phyloP scores from a whole-genome alignment of 129 eudicot species.

The Smallanthus sonchifolius region DNA sequence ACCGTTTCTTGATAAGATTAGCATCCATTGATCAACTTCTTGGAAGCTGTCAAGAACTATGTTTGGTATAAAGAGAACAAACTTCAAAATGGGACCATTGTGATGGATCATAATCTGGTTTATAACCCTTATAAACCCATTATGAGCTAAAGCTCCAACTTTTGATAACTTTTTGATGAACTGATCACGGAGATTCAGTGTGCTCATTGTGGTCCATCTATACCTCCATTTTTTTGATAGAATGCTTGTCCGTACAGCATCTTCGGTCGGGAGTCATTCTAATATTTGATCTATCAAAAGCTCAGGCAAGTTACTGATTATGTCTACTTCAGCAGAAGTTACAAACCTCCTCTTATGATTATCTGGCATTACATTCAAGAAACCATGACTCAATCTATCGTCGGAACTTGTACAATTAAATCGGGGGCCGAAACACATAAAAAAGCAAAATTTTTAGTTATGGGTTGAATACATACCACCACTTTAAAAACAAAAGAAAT shows the following conservation, averaged over 20 bases:
- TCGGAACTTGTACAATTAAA: no score
- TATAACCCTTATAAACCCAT: neutral
- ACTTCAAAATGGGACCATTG: neutral
- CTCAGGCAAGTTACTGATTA: constrained; percentile 8
- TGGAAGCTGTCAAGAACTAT: constrained; percentile 2
- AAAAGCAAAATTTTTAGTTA: no score
- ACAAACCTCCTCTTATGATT: neutral
- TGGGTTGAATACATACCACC: no score
- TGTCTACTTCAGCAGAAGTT: neutral
- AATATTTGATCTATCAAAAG: constrained; percentile 2
- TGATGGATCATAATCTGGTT: constrained; percentile 5
- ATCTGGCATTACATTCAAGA: neutral
- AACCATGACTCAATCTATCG: neutral
- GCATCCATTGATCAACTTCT: constrained; percentile 28
- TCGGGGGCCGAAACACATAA: no score
- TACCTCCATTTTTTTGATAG: constrained; percentile 20
- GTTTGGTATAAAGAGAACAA: constrained; percentile 2
- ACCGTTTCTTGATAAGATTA: constrained; percentile 13
- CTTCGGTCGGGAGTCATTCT: constrained; percentile 13
- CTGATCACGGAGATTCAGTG: neutral
- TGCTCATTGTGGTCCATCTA: constrained; percentile 11
- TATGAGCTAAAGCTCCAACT: neutral
- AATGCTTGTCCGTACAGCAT: constrained; percentile 12
- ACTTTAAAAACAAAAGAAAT: no score
- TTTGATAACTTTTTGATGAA: neutral